Base-by-base conservation (phyloP, 2,329 filamentous ascomycete genomes). In the Paracorniculantispora psalliotae region DNA sequence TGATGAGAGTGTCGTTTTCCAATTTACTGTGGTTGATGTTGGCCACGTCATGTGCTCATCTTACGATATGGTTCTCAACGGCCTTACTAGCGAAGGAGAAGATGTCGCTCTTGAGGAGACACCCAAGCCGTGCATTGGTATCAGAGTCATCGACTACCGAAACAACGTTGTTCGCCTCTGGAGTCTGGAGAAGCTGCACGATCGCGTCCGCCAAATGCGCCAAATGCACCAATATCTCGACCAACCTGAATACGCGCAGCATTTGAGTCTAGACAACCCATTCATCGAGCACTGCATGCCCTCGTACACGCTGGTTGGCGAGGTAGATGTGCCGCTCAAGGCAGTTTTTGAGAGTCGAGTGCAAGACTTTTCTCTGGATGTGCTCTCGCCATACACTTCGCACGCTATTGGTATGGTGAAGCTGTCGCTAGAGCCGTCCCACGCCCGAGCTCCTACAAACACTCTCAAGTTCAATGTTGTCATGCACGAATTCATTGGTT, bases 401-500 rank as follows among this genome's bases (percentile, higher is more conserved):
- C 92, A 92, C 66, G 90, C 91, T 9, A 85, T 97, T 61, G 94
- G 93, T 47, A 93, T 97, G 58, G 85, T 99, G 64, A 90, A 92
- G 67, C 78, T 99, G 39, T 93, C 93, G 0, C 77, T 99, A 7
- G 94, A 99, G 69, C 94, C 94, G 15, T 97, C 93, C 0, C 93
- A 91, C 50, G 92, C 93, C 2, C 88, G 96, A 67, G 93, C 92
- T 4, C 94, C 94, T 15, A 90, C 91, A 13, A 94, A 90, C 60
- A 97, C 91, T 2, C 78, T 97, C 60, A 99, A 97, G 71, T 99
- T 99, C 77, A 99, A 97, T 67, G 92, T 97, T 5, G 92, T 97
- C 33, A 96, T 99, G 91, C 92, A 96, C 68, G 92, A 97, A 69
- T 84, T 99, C 75, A 77, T 94, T 37, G 94, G 94, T 1, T 99